Percentiles rank a stretch among this genome's conserved stretches.
Conservation (phyloP, 768 basidiomycete species). For the Clitopilus passeckerianus region DNA sequence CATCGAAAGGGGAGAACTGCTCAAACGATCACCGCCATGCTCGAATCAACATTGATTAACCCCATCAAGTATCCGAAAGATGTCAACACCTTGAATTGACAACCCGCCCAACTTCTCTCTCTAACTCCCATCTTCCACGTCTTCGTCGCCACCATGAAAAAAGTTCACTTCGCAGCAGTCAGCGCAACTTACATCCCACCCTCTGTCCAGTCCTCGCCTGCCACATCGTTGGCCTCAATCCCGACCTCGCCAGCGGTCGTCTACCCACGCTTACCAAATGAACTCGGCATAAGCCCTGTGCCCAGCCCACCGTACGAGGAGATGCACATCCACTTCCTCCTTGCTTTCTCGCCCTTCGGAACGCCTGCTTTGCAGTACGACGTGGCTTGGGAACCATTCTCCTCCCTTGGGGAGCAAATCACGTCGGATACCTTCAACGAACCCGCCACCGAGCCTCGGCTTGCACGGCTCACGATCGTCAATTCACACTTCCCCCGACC, state of each 20-base stretch:
- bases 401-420: constrained; percentile 15
- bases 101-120: constrained; percentile 4
- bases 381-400: constrained; percentile 27
- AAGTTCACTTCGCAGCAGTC: constrained; percentile 35
- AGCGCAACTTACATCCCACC: constrained; percentile 30
- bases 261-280: constrained; percentile 19
- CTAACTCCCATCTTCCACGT: constrained; percentile 7
- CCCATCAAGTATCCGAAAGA: neutral
- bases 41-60: neutral
- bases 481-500: constrained; percentile 26
- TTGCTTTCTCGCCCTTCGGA: constrained; percentile 29
- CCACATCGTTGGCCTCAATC: constrained; percentile 28
- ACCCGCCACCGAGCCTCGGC: constrained; percentile 38
- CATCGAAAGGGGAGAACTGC: neutral
- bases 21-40: neutral
- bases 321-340: constrained; percentile 36
- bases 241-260: constrained; percentile 26
- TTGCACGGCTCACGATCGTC: constrained; percentile 26
- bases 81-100: neutral
- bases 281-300: constrained; percentile 13
- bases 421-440: constrained; percentile 28
- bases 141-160: constrained; percentile 22
- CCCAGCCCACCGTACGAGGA: constrained; percentile 18
- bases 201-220: constrained; percentile 31
- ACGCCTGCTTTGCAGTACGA: constrained; percentile 33